Base-by-base conservation (phyloP, 768 basidiomycete genomes). In the Clitopilus hobsonii region DNA sequence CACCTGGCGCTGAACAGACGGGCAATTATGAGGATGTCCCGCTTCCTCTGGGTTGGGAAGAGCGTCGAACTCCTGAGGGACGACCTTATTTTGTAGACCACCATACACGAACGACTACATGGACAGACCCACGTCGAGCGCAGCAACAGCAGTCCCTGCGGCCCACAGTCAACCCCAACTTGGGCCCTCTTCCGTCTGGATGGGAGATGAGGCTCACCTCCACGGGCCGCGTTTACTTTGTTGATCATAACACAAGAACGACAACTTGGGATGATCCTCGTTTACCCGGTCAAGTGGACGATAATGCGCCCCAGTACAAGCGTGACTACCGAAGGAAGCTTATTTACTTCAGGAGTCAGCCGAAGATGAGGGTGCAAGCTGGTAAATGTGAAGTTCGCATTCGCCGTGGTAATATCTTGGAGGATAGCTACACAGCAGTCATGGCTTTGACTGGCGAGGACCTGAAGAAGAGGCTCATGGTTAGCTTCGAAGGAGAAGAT, bases 181-280 rank as follows among this genome's bases (percentile, higher is more conserved):
- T 93, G 16, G 93, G 94, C 0, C 84, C 89, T 6, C 76, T 96
- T 30, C 94, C 94, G 5, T 89, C 86, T 45, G 94, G 93, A 56
- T 96, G 93, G 93, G 94, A 96, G 72, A 95, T 95, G 94, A 81
- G 94, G 18, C 70, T 95, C 52, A 94, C 94, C 1, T 86, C 87
- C 0, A 92, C 89, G 0, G 81, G 81, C 6, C 80, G 92, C 28
- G 87, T 95, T 16, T 96, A 96, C 71, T 96, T 94, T 61, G 93
- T 95, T 13, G 94, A 95, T 66, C 94, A 96, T 71, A 94, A 88
- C 59, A 89, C 87, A 32, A 80, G 88, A 52, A 92, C 92, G 16
- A 95, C 94, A 14, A 84, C 90, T 5, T 95, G 93, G 94, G 94
- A 95, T 65, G 94, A 96, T 67, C 94, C 93, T 18, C 83, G 94